Conservation (phyloP, 2,329 filamentous ascomycete species). For the Diaporthe batatas region DNA sequence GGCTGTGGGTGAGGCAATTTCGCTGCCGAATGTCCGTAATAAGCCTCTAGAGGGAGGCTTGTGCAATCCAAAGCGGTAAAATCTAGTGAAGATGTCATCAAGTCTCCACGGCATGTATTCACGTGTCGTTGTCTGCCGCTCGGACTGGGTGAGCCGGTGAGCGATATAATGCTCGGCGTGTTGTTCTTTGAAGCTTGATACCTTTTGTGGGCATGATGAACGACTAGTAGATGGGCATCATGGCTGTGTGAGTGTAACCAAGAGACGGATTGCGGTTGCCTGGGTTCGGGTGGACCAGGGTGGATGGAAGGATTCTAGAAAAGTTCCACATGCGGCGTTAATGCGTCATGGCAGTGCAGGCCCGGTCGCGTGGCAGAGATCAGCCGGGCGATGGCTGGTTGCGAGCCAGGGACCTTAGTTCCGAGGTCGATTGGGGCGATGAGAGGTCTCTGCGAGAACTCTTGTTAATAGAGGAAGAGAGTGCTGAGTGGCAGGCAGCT, state of each 20-base stretch:
- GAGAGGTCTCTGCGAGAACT: neutral
- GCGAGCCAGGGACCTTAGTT: neutral
- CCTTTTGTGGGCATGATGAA: neutral
- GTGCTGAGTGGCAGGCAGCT: neutral
- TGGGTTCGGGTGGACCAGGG: slow-evolving; percentile 13
- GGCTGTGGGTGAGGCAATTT: neutral
- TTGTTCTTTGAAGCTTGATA: slow-evolving; percentile 5
- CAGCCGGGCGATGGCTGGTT: neutral
- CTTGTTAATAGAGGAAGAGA: neutral
- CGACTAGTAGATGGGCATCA: neutral
- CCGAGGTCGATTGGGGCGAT: neutral
- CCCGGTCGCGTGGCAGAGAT: slow-evolving; percentile 20
- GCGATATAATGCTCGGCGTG: neutral
- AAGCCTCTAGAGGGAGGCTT: slow-evolving; percentile 17
- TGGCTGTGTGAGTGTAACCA: slow-evolving; percentile 18
- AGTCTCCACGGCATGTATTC: neutral
- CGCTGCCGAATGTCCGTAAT: neutral
- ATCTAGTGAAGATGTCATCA: slow-evolving; percentile 1
- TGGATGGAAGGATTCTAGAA: slow-evolving; percentile 36
- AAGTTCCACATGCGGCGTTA: slow-evolving; percentile 23
- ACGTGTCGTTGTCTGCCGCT: neutral
- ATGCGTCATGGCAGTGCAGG: slow-evolving; percentile 17
- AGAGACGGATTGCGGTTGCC: neutral
- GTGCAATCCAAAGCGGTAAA: neutral
- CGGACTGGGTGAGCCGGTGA: neutral